Evolutionary conservation across 169 alveolate genomes (phyloP).

Genomic region (Eimeria zaria): DNA sequence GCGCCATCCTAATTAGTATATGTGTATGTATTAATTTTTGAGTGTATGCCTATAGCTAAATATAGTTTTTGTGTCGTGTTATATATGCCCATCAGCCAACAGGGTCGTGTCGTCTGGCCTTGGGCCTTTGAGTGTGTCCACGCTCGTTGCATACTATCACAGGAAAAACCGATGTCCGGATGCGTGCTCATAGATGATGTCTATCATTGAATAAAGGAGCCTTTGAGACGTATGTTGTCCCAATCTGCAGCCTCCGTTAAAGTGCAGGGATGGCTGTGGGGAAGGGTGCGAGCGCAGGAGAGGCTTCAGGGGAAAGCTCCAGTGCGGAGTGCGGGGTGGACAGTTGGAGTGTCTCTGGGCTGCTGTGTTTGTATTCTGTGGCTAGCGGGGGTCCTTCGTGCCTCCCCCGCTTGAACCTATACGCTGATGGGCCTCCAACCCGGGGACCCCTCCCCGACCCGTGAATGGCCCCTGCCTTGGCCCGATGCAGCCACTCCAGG

Average conservation of each 20-base stretch:
- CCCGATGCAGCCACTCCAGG: slow-evolving; percentile 83
- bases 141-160: background rate
- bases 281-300: slow-evolving; percentile 68
- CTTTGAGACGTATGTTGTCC: background rate
- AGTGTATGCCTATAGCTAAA: background rate
- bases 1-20: background rate
- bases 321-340: slow-evolving; percentile 63
- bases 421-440: slow-evolving; percentile 59
- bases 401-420: slow-evolving; percentile 54
- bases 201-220: background rate
- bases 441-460: slow-evolving; percentile 77
- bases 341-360: slow-evolving; percentile 62
- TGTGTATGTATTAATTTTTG: background rate
- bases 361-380: slow-evolving; percentile 73
- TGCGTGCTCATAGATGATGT: background rate
- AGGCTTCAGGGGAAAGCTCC: slow-evolving; percentile 58
- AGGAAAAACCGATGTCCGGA: background rate
- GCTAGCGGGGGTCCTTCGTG: slow-evolving; percentile 68
- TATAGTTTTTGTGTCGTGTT: background rate
- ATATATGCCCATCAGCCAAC: background rate
- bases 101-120: background rate
- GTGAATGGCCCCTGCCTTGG: slow-evolving; percentile 78
- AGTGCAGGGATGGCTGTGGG: slow-evolving; percentile 53
- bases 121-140: background rate
- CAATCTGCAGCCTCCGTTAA: background rate